Evolutionary conservation across 805 yeast genomes (phyloP), one percentile per base, ranked within the genome.

Genomic region (Komagataella kurtzmanii): DNA sequence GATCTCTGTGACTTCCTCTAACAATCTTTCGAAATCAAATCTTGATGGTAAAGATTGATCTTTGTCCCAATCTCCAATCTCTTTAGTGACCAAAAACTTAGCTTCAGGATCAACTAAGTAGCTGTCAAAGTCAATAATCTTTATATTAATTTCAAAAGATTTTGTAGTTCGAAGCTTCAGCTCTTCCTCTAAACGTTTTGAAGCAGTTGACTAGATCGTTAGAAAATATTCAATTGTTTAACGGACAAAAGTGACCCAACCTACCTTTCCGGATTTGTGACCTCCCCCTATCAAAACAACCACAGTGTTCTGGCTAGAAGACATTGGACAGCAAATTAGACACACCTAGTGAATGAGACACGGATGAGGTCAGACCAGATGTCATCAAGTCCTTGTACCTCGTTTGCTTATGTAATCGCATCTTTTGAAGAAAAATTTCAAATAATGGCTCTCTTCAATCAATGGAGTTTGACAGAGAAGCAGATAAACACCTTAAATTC

Each of bases 391-490:
- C 8, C 12, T 30, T 8, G 10, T 2, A 44, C 10, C 7, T 44
- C 14, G 14, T 2, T 19, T 10, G 46, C 46, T 44, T 44, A 17
- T 17, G 12, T 44, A 44, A 44, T 14, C 23, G 12, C 10, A 4
- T 18, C 12, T 14, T 17, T 19, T 4, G 14, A n/a, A n/a, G 12
- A 44, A 44, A 44, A 44, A 44, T 14, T 58, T 57, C 18, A 51
- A 7, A 18, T 24, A 24, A n/a, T 47, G 50, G 12, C 50, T 54
- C 21, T 57, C 24, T 54, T 54, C 49, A 48, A 12, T n/a, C n/a
- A 55, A 77, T 77, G 81, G 81, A 80, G 6, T 81, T 84, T 58
- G 80, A 83, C 60, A 74, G 75, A 59, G 80, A 77, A 12, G 65
- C 73, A 6, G 88, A 84, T 58, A 66, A 67, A n/a, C 79, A 74